Evolutionary conservation across 768 basidiomycete species (phyloP), one percentile per base, ranked within the genome.

Genomic region (Holtermannia corniformis): DNA sequence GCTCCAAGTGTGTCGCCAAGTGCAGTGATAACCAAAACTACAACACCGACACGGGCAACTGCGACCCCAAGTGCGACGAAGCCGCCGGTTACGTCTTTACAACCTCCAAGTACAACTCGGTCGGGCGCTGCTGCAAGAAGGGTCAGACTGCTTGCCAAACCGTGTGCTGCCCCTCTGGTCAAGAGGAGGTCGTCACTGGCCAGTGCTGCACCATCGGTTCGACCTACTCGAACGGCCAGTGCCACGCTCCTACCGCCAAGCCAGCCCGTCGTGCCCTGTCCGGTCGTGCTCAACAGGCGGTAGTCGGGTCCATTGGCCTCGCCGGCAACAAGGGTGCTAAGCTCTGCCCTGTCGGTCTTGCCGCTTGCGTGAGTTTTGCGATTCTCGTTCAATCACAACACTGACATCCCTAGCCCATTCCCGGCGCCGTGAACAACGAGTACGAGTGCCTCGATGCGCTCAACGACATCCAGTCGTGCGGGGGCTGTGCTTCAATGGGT

Each of bases 381-480:
- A 7, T 16, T 37, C 16, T 37, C 10, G 7, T 7, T 16, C 32
- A 7, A 16, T 7, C 16, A 7, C 32, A 16, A 7, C 32, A 16
- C 32, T 37, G 32, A 37, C 32, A 16, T 7, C n/a, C 16, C 10
- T 37, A 37, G 32, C 67, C 65, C 7, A 58, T 69, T 41, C 42
- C 46, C 12, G 60, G 60, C 14, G 24, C 40, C 3, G 24, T 5
- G 14, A 42, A 45, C 20, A 45, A 44, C 12, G 50, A 51, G 16
- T 67, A 67, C 56, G 68, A 75, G 57, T 73, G 76, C 64, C 62
- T 87, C 48, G 83, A 88, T 71, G 78, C 78, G 25, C 59, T 71
- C 16, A 73, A 73, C 42, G 84, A 87, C 54, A 77, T 87, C 44
- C 76, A 80, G 54, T 81, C 82, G 13, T 88, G 86, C 71, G 86